These are phyloP conservation scores for Primulina eburnea DNA, from an alignment of 257 asterid genomes.

Conservation along the genomic window DNA sequence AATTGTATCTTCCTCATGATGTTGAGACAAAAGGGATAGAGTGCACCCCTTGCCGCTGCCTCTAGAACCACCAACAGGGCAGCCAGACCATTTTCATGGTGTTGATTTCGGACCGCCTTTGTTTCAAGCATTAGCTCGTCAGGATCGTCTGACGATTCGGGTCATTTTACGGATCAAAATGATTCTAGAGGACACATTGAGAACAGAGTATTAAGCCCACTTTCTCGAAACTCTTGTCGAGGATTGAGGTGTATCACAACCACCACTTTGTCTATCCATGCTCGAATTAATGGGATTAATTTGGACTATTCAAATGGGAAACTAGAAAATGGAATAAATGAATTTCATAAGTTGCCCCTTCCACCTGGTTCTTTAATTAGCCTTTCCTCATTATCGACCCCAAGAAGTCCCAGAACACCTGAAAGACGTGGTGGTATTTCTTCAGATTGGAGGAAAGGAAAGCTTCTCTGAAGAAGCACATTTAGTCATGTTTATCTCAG, in stretches of 20 bases:
- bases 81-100: slow-evolving; percentile 39
- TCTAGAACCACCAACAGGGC: slow-evolving; percentile 33
- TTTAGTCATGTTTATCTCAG: slow-evolving; percentile 97
- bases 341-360: slow-evolving; percentile 73
- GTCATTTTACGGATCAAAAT: slow-evolving; percentile 44
- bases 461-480: slow-evolving; percentile 92
- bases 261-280: slow-evolving; percentile 64
- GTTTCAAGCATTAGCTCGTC: slow-evolving; percentile 80
- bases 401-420: slow-evolving; percentile 58
- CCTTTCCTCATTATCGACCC: slow-evolving; percentile 66
- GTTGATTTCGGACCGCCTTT: slow-evolving; percentile 56
- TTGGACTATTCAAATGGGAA: slow-evolving; percentile 59
- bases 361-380: slow-evolving; percentile 86
- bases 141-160: slow-evolving; percentile 70
- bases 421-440: slow-evolving; percentile 44
- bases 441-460: slow-evolving; percentile 92
- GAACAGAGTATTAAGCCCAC: slow-evolving; percentile 49
- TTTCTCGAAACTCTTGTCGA: slow-evolving; percentile 63
- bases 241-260: slow-evolving; percentile 55
- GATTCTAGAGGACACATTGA: slow-evolving; percentile 62
- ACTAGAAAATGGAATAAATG: slow-evolving; percentile 65
- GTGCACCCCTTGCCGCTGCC: slow-evolving; percentile 75
- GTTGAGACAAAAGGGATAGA: slow-evolving; percentile 32
- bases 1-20: too few species aligned
- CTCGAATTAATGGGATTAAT: slow-evolving; percentile 49